These are phyloP conservation scores for Leptographium procerum DNA, from an alignment of 2,329 filamentous ascomycete genomes.

Conservation along the genomic window DNA sequence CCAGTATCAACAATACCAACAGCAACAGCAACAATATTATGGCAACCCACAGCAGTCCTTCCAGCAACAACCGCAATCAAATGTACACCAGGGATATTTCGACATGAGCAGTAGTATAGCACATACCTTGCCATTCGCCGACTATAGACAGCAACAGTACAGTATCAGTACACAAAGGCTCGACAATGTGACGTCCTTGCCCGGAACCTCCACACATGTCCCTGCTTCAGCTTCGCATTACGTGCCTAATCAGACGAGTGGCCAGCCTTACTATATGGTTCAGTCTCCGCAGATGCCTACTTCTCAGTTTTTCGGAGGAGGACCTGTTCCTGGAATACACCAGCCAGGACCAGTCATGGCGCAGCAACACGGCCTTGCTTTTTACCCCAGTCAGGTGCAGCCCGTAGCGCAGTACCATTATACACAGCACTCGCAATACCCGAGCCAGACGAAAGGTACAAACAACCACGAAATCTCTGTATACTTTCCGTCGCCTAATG, in stretches of 20 bases:
- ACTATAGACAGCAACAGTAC: constrained; percentile 4
- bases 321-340: neutral
- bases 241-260: neutral
- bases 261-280: neutral
- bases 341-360: neutral
- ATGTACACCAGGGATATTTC: neutral
- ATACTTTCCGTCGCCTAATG: neutral
- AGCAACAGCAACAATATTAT: neutral
- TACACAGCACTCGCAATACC: neutral
- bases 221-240: neutral
- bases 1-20: neutral
- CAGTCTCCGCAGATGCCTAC: neutral
- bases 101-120: constrained; percentile 4
- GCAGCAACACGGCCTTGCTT: neutral
- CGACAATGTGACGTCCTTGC: too few species aligned
- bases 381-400: neutral
- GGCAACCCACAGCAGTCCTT: neutral
- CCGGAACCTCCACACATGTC: neutral
- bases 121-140: neutral
- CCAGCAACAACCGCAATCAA: neutral
- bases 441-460: neutral
- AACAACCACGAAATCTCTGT: neutral
- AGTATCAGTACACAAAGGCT: too few species aligned
- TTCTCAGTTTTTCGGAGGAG: neutral
- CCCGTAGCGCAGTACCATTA: neutral